phyloP scores from a whole-genome alignment of 306 rosid genomes.

The Castanospermum australe region DNA sequence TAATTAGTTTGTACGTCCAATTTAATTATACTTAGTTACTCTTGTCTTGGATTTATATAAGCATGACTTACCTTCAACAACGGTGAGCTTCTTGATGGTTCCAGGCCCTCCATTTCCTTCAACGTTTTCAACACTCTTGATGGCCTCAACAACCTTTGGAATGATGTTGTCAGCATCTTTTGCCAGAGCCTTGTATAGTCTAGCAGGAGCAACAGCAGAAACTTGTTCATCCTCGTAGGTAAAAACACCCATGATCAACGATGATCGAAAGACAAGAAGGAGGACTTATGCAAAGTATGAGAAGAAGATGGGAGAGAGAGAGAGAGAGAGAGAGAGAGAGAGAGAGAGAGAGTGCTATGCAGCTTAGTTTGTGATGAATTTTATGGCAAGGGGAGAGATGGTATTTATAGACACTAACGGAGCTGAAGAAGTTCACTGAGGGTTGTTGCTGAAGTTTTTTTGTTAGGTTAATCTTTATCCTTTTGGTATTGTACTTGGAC shows the following conservation, averaged over 20 bases:
- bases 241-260: constrained; percentile 16
- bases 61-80: constrained; percentile 9
- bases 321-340: not conserved
- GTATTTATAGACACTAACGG: not conserved
- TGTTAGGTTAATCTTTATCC: not conserved
- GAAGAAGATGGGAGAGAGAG: not conserved
- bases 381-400: not conserved
- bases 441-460: not conserved
- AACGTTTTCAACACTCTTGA: constrained; percentile 12
- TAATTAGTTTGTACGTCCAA: too few species aligned
- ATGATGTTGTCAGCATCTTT: constrained; percentile 18
- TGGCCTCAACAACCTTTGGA: not conserved
- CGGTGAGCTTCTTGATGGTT: constrained; percentile 35
- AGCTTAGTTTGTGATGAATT: not conserved
- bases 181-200: constrained; percentile 19
- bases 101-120: constrained; percentile 50
- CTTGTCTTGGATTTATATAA: too few species aligned
- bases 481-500: not conserved
- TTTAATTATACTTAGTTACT: too few species aligned
- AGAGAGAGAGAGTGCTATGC: not conserved
- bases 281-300: not conserved
- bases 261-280: not conserved
- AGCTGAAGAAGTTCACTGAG: not conserved
- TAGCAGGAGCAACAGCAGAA: not conserved
- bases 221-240: not conserved